These are phyloP conservation scores for Phytophthora ohioensis DNA, from an alignment of 352 stramenopile species.

Conservation along the genomic window DNA sequence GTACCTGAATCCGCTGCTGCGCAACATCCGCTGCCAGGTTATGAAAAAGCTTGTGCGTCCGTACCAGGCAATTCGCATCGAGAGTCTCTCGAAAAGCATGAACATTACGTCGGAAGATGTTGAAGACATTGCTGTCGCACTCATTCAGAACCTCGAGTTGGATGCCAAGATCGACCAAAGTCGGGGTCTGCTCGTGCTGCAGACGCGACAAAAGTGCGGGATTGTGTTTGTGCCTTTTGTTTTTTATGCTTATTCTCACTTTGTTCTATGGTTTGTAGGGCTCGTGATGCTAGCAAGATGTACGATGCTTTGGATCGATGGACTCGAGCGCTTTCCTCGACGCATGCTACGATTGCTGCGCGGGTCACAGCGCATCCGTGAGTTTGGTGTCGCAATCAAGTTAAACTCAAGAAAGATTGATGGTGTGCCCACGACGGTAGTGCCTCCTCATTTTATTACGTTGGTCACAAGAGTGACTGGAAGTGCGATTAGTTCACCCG, in stretches of 20 bases:
- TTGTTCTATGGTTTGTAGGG: slow-evolving; percentile 29
- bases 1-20: slow-evolving; percentile 91
- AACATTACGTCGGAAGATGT: slow-evolving; percentile 91
- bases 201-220: slow-evolving; percentile 60
- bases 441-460: slow-evolving; percentile 21
- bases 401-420: slow-evolving; percentile 13
- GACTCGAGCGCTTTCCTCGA: slow-evolving; percentile 59
- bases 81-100: slow-evolving; percentile 88
- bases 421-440: background rate
- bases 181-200: slow-evolving; percentile 59
- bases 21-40: slow-evolving; percentile 94
- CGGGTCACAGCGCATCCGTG: slow-evolving; percentile 44
- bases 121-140: slow-evolving; percentile 89
- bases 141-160: slow-evolving; percentile 94
- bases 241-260: slow-evolving; percentile 13
- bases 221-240: background rate
- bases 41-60: slow-evolving; percentile 92
- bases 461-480: slow-evolving; percentile 19
- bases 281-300: slow-evolving; percentile 68
- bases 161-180: slow-evolving; percentile 93
- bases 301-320: slow-evolving; percentile 77
- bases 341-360: slow-evolving; percentile 55
- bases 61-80: slow-evolving; percentile 92
- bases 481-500: slow-evolving; percentile 18
- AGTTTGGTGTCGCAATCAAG: slow-evolving; percentile 14